These are phyloP conservation scores for Smallanthus sonchifolius DNA, from an alignment of 129 eudicot genomes.

Conservation along the genomic window DNA sequence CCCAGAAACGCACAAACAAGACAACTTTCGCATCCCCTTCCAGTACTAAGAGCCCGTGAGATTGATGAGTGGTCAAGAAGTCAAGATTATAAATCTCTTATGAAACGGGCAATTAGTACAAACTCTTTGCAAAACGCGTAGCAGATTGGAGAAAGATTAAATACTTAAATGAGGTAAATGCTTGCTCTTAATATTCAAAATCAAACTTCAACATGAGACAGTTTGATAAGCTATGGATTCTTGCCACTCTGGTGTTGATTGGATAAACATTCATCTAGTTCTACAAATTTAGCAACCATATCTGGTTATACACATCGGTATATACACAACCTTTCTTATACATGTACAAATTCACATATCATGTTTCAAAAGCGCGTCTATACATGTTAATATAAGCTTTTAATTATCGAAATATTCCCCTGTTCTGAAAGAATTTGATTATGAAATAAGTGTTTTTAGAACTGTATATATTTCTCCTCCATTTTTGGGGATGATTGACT, in stretches of 20 bases:
- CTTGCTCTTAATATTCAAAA: slow-evolving; percentile 9
- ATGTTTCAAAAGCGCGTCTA: slow-evolving; percentile 13
- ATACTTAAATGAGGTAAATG: slow-evolving; percentile 10
- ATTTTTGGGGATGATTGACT: too few species aligned
- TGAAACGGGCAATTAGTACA: slow-evolving; percentile 53
- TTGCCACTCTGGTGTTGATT: slow-evolving; percentile 10
- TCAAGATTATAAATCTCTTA: slow-evolving; percentile 65
- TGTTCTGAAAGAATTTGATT: too few species aligned
- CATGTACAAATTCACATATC: slow-evolving; percentile 11
- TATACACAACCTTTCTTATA: neutral
- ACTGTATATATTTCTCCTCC: too few species aligned
- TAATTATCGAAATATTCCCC: neutral
- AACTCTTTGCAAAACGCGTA: slow-evolving; percentile 44
- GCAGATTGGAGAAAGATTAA: slow-evolving; percentile 13
- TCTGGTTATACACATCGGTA: slow-evolving; percentile 5
- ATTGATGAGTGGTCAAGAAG: slow-evolving; percentile 98
- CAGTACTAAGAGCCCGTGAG: slow-evolving; percentile 97
- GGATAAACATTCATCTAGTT: slow-evolving; percentile 19
- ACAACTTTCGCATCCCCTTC: slow-evolving; percentile 97
- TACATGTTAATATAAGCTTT: slow-evolving; percentile 2
- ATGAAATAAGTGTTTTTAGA: too few species aligned
- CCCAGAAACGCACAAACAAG: slow-evolving; percentile 95
- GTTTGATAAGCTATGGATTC: slow-evolving; percentile 18
- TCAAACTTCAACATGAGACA: neutral
- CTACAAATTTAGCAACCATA: neutral